Evolutionary conservation across 768 basidiomycete genomes (phyloP).

Genomic region (Lenzites betulinus): DNA sequence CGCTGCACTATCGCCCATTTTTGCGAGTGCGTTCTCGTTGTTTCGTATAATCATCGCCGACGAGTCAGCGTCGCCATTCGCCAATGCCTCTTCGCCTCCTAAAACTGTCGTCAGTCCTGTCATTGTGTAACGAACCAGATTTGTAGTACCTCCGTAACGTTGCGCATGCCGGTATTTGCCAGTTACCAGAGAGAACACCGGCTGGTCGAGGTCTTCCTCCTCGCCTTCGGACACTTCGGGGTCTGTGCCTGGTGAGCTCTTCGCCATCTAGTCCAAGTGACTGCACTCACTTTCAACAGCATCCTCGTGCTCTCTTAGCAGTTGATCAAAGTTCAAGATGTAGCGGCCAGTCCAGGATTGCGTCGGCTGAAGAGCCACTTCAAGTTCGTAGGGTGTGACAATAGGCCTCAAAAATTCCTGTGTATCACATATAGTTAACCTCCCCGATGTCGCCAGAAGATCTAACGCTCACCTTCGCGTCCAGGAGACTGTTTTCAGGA

Average conservation of each 20-base stretch:
- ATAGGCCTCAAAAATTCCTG: conserved; percentile 92
- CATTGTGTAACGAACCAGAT: not conserved
- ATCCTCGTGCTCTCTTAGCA: conserved; percentile 45
- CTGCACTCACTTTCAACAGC: conserved; percentile 4
- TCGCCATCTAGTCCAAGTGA: not conserved
- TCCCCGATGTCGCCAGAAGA: not conserved
- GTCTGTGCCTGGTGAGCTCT: conserved; percentile 3
- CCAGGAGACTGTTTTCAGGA: conserved; percentile 85
- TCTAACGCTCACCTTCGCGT: conserved; percentile 54
- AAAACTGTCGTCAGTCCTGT: not conserved
- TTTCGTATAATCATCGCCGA: conserved; percentile 61
- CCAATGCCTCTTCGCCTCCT: conserved; percentile 16
- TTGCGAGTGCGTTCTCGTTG: conserved; percentile 59
- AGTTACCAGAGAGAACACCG: conserved; percentile 83
- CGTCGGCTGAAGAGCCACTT: conserved; percentile 72
- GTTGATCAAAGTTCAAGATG: conserved; percentile 71
- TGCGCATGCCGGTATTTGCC: conserved; percentile 84
- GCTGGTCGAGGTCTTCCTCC: conserved; percentile 62
- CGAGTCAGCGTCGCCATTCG: conserved; percentile 29
- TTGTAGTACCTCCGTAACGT: conserved; percentile 52
- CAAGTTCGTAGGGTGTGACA: conserved; percentile 90
- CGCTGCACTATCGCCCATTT: conserved; percentile 66
- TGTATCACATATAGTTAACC: not conserved
- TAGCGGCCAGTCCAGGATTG: conserved; percentile 78
- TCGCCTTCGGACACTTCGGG: conserved; percentile 29